Evolutionary conservation across 2,329 filamentous ascomycete species (phyloP).

Genomic region (Aspergillus ochraceus): DNA sequence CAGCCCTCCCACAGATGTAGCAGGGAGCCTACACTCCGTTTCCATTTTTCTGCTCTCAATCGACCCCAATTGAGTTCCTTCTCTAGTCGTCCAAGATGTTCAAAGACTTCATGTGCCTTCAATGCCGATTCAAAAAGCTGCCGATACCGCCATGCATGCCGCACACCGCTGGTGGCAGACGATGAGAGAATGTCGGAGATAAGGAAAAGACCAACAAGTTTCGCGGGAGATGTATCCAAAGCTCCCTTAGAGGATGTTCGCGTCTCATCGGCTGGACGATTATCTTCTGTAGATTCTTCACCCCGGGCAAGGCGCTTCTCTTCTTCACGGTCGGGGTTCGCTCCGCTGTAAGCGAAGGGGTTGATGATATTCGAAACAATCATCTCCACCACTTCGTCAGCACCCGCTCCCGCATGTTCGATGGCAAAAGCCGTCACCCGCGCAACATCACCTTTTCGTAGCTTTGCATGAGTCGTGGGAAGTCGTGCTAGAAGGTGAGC

Average conservation of each 20-base stretch:
- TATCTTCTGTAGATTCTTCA: constrained; percentile 34
- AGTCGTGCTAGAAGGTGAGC: constrained; percentile 80
- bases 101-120: constrained; percentile 68
- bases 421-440: constrained; percentile 86
- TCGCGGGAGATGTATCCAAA: constrained; percentile 69
- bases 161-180: constrained; percentile 71
- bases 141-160: constrained; percentile 84
- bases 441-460: constrained; percentile 83
- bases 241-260: constrained; percentile 41
- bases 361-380: constrained; percentile 78
- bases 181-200: constrained; percentile 78
- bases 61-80: constrained; percentile 76
- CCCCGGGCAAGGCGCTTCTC: constrained; percentile 30
- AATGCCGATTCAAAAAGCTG: constrained; percentile 76
- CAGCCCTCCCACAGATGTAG: constrained; percentile 68
- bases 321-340: constrained; percentile 57
- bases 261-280: constrained; percentile 34
- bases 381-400: constrained; percentile 88
- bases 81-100: constrained; percentile 71
- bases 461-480: constrained; percentile 70
- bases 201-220: constrained; percentile 78
- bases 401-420: constrained; percentile 77
- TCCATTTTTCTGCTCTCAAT: constrained; percentile 81
- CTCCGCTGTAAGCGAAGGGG: constrained; percentile 71
- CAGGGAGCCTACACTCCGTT: constrained; percentile 69